These are phyloP conservation scores for Geum urbanum DNA, from an alignment of 306 rosid genomes.

Conservation along the genomic window DNA sequence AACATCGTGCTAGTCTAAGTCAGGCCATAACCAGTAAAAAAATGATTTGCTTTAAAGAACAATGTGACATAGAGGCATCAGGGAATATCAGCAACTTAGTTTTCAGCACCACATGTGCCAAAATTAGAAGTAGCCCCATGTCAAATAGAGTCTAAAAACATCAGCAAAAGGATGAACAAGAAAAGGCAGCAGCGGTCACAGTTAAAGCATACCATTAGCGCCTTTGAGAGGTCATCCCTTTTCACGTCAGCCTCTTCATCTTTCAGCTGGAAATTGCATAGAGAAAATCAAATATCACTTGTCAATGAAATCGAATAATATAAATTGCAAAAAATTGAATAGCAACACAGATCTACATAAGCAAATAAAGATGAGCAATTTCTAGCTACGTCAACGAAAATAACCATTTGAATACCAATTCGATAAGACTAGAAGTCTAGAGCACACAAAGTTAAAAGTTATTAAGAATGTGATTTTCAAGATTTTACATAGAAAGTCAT, in stretches of 20 bases:
- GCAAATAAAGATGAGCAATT: background rate
- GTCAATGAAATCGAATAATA: constrained; percentile 21
- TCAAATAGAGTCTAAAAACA: constrained; percentile 5
- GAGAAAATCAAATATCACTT: constrained; percentile 30
- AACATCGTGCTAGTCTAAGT: constrained; percentile 2
- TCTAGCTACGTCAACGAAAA: background rate
- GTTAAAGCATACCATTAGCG: constrained; percentile 67
- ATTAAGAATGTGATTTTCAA: background rate
- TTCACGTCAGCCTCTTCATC: constrained; percentile 57
- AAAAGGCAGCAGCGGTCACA: constrained; percentile 12
- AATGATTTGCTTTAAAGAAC: background rate
- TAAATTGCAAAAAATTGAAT: constrained; percentile 9
- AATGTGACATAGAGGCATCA: background rate
- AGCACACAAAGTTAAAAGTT: background rate
- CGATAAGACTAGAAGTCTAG: background rate
- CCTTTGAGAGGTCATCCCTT: constrained; percentile 75
- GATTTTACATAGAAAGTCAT: background rate
- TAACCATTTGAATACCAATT: background rate
- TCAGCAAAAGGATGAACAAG: constrained; percentile 9
- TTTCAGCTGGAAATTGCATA: constrained; percentile 40
- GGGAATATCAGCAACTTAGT: too few species aligned
- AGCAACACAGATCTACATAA: background rate
- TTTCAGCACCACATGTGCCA: background rate
- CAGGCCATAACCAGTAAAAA: background rate
- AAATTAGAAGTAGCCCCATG: background rate